phyloP scores from a whole-genome alignment of 2,329 filamentous ascomycete genomes.

The Botrytis porri region DNA sequence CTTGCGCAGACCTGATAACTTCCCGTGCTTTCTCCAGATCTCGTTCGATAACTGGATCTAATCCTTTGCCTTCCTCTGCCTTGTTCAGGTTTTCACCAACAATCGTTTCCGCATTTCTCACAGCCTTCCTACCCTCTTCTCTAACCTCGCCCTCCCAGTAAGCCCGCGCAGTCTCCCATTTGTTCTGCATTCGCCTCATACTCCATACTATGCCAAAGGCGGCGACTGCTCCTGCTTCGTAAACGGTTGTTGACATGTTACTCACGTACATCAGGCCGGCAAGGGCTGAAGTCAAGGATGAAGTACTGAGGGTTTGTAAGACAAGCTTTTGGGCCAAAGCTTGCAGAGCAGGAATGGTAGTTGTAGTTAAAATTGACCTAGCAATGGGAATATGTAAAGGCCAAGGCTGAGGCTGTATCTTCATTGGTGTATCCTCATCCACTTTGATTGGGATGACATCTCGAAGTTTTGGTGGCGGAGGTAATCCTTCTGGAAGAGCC shows the following conservation, averaged over 20 bases:
- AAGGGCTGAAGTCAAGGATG: conserved; percentile 56
- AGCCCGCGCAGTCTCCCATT: conserved; percentile 57
- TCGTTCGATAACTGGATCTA: conserved; percentile 10
- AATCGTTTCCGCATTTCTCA: conserved; percentile 54
- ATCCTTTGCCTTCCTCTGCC: conserved; percentile 11
- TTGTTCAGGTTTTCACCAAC: conserved; percentile 39
- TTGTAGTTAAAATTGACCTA: conserved; percentile 62
- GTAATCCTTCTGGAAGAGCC: conserved; percentile 15
- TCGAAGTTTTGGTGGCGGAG: conserved; percentile 24
- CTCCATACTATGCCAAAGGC: conserved; percentile 60
- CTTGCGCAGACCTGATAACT: conserved; percentile 15
- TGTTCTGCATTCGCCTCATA: conserved; percentile 56
- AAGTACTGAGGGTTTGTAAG: conserved; percentile 67
- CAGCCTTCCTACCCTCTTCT: conserved; percentile 62
- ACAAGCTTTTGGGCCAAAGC: conserved; percentile 72
- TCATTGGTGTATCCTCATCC: conserved; percentile 26
- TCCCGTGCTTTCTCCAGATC: conserved; percentile 14
- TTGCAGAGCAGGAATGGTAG: conserved; percentile 68
- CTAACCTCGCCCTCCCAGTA: conserved; percentile 67
- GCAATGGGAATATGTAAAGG: conserved; percentile 70
- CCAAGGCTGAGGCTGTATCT: conserved; percentile 49
- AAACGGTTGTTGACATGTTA: conserved; percentile 50
- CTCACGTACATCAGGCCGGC: conserved; percentile 57
- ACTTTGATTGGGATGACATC: conserved; percentile 27
- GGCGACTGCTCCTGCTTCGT: conserved; percentile 61